Base-by-base conservation (phyloP, 805 yeast species). In the Nakazawaea sp. region DNA sequence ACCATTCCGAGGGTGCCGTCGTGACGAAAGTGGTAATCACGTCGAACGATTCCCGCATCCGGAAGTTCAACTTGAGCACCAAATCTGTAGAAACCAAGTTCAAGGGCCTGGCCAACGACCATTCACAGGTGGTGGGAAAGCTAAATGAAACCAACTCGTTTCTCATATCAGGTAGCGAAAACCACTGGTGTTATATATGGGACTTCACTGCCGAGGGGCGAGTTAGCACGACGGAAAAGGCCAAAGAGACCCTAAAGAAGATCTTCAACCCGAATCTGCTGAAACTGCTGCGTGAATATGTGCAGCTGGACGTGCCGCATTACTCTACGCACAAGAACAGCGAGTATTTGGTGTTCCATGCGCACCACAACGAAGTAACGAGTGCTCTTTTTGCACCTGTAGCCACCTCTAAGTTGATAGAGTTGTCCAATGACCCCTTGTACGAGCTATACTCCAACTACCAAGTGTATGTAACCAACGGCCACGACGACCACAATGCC, bases 151-250 rank as follows among this genome's bases (percentile, higher is more conserved):
- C 78, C 47, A 59, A 65, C 36, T 50, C 59, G 10, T 74, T 72
- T 49, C 69, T 88, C 5, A 68, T 88, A 7, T 68, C 83, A 6
- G 95, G 95, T 0, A 82, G 94, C 10, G 96, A 89, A 53, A 92
- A 89, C 58, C 86, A 84, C 47, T 78, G 88, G 78, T 74, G 84
- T 11, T 89, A 88, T 51, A 61, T 85, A 10, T 90, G 97, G 97
- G 69, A 71, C 38, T 56, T 70, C 8, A 44, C 52, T 17, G 59
- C 55, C 30, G 52, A 52, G 4, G 54, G 46, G 17, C 34, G 40
- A 17, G 40, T 49, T 33, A 46, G 45, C 32, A 51, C 47, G 32
- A 50, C 47, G 27, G 26, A 44, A 15, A 47, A 48, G 17, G 35
- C 27, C 5, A 30, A 33, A 20, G 30, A 38, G 16, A 33, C 27